These are phyloP conservation scores for Gnomoniopsis smithogilvyi DNA, from an alignment of 2,329 filamentous ascomycete species.

Conservation along the genomic window DNA sequence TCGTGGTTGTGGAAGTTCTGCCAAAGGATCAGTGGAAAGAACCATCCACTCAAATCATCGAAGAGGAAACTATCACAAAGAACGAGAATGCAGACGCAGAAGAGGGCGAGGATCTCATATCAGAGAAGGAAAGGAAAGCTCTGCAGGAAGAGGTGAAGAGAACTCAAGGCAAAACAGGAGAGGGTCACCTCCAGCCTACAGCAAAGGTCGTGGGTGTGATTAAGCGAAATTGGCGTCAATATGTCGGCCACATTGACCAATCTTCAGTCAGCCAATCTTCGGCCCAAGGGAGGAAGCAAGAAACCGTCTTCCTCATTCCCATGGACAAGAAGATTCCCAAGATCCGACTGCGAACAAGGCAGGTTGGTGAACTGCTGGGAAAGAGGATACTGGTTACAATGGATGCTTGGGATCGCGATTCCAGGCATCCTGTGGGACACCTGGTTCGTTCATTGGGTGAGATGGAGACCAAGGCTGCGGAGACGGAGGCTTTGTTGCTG, in stretches of 20 bases:
- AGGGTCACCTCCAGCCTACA: constrained; percentile 82
- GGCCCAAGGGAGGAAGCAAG: constrained; percentile 77
- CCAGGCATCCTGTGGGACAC: constrained; percentile 87
- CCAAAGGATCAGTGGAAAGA: constrained; percentile 97
- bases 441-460: constrained; percentile 92
- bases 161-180: constrained; percentile 71
- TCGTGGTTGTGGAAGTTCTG: constrained; percentile 89
- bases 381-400: constrained; percentile 92
- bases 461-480: constrained; percentile 93
- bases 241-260: constrained; percentile 91
- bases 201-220: constrained; percentile 88
- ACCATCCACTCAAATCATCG: constrained; percentile 91
- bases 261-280: constrained; percentile 73
- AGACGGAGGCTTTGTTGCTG: constrained; percentile 89
- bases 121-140: constrained; percentile 79
- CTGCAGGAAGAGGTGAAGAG: constrained; percentile 89
- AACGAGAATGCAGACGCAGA: constrained; percentile 92
- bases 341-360: constrained; percentile 86
- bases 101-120: constrained; percentile 72
- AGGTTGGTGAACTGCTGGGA: constrained; percentile 82
- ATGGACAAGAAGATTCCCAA: constrained; percentile 99
- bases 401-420: constrained; percentile 92
- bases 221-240: constrained; percentile 97
- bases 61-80: constrained; percentile 86
- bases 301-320: constrained; percentile 90